Base-by-base conservation (phyloP, 495 filamentous ascomycete genomes). In the Bombardia bombarda region DNA sequence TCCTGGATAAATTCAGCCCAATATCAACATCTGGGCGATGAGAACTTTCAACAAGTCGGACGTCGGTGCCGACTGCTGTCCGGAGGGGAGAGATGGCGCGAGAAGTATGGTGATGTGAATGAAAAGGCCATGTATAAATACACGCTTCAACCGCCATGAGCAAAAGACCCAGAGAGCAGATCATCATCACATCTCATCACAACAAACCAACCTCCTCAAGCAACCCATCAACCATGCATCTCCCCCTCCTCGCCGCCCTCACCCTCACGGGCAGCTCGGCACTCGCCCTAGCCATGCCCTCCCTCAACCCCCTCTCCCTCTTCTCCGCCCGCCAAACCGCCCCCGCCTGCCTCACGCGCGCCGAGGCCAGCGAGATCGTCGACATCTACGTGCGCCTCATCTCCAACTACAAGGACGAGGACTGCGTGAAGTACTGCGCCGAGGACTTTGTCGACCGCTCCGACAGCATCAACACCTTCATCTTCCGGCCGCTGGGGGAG, bases 381-480 rank as follows among this genome's bases (percentile, higher is more conserved):
- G 54, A 60, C 33, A 43, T 52, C 43, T 63, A 63, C 43, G 32
- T 39, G 38, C 48, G 50, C 9, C 51, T 60, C 33, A 63, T 63
- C 47, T 45, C 57, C 53, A 59, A 63, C 47, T 61, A 63, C 51
- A 41, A 47, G 43, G 50, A 53, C 35, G 51, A 39, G 6, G 60
- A 53, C 39, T 54, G 55, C 53, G 55, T 50, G 24, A 63, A 61
- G 55, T 63, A 63, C 55, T 59, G 53, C 46, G 55, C 58, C 40
- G 47, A 48, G 19, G 49, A 48, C 39, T 63, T 63, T 24, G 57
- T 55, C 45, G 53, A 63, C 53, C 44, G 53, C 25, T 59, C 56
- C 34, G 56, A 61, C 50, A 60, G 60, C 58, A 63, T 63, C 58
- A 61, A 61, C 58, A 57, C 58, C 49, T 56, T 63, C 58, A 61